Base-by-base conservation (phyloP, 1,284 basidiomycete genomes). In the Cryptococcus sp. region DNA sequence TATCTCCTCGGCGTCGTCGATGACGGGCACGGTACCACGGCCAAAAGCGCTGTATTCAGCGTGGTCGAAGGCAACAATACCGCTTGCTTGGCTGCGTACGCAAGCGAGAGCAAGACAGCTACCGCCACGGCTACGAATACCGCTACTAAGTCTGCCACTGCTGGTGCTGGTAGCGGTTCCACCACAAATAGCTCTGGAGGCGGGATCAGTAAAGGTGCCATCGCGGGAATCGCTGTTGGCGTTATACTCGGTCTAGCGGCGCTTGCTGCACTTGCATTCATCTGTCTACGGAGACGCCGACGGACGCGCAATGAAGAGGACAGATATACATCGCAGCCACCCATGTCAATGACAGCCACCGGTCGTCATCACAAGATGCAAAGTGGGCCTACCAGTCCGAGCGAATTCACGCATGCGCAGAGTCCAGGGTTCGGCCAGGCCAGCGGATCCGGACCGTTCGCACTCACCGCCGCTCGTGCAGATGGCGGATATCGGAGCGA, bases 151-250 rank as follows among this genome's bases (percentile, higher is more conserved):
- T 39, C 57, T 17, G 52, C 22, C 35, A 48, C 53, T 19, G 31
- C 53, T 13, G 53, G 39, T 15, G 53, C 53, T 40, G 47, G 35
- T 15, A 22, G 27, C 3, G 42, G 41, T 19, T 51, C 16, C 47
- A 31, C 3, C 11, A n/a, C 23, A 3, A 44, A 48, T n/a, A 48
- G 53, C 7, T 59, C 58, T 41, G 54, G 44, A 27, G 39, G 51
- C 22, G 65, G 66, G 6, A 23, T 72, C 15, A 51, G 62, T 13
- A 66, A 68, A 8, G 74, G 74, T 11, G 73, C 71, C 6, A 75
- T 78, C 35, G 76, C 67, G 1, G 76, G 76, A 6, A 70, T 72
- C 19, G 74, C 73, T 23, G 59, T 75, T 38, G 76, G 73, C 17
- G 70, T 69, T 3, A 11, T 77, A 16, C 67, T 57, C 3, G 71